phyloP scores from a whole-genome alignment of 306 rosid species.

The Quercus aquifolioides region DNA sequence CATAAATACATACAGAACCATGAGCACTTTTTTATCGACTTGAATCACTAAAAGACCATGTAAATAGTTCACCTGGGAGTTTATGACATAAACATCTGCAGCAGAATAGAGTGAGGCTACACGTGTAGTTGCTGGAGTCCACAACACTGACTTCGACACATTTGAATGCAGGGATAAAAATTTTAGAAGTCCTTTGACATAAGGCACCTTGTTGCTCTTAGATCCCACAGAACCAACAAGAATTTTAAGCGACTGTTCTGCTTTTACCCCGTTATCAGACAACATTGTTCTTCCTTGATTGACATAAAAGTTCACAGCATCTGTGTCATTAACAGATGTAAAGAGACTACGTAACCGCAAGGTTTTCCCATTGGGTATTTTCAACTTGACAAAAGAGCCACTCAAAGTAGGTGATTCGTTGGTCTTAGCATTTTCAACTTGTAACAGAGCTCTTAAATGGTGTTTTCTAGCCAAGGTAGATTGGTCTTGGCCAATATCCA shows the following conservation, averaged over 20 bases:
- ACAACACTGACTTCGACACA: conserved; percentile 73
- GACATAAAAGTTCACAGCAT: conserved; percentile 27
- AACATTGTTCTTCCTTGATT: conserved; percentile 33
- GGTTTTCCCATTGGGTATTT: conserved; percentile 10
- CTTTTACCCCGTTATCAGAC: conserved; percentile 26
- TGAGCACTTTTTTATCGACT: background rate
- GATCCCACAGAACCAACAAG: conserved; percentile 91
- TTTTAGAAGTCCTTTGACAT: conserved; percentile 62
- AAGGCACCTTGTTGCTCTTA: conserved; percentile 83
- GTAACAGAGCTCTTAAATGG: conserved; percentile 56
- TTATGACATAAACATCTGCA: conserved; percentile 85
- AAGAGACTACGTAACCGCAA: conserved; percentile 22
- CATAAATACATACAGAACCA: background rate
- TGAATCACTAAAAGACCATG: background rate
- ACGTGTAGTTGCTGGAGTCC: conserved; percentile 78
- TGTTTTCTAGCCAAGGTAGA: conserved; percentile 47
- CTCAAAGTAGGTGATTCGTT: conserved; percentile 25
- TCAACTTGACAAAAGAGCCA: conserved; percentile 32
- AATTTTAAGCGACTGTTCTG: conserved; percentile 46
- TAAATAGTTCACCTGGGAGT: conserved; percentile 72
- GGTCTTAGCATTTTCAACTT: conserved; percentile 33
- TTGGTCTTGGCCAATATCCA: conserved; percentile 25
- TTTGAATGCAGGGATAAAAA: conserved; percentile 59
- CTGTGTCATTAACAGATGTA: conserved; percentile 27
- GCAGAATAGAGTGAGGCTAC: conserved; percentile 89